These are phyloP conservation scores for Glonium stellatum DNA, from an alignment of 495 filamentous ascomycete species.

Conservation along the genomic window DNA sequence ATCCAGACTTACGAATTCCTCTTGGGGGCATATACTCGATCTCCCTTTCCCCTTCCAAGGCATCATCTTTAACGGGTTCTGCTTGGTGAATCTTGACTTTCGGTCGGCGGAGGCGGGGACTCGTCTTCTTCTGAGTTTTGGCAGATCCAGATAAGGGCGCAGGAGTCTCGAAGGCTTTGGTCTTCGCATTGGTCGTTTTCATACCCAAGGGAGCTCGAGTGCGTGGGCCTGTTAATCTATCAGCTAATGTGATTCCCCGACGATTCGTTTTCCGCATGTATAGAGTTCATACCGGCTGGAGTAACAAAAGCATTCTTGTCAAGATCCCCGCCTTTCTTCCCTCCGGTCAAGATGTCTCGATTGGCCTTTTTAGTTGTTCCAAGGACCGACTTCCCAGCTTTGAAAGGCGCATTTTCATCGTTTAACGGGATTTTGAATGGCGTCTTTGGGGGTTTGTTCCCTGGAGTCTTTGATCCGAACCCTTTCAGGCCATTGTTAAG, in stretches of 20 bases:
- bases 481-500: constrained; percentile 60
- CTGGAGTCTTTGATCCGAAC: constrained; percentile 70
- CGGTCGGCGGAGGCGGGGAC: constrained; percentile 43
- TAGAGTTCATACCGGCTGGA: constrained; percentile 56
- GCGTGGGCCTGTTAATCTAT: constrained; percentile 49
- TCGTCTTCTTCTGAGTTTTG: constrained; percentile 45
- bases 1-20: constrained; percentile 37
- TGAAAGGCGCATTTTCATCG: constrained; percentile 74
- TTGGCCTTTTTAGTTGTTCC: constrained; percentile 57
- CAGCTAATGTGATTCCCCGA: background rate
- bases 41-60: constrained; percentile 61
- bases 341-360: constrained; percentile 54
- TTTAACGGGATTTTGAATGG: constrained; percentile 77
- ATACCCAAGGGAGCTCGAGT: constrained; percentile 76
- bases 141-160: constrained; percentile 41
- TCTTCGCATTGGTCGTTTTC: constrained; percentile 95
- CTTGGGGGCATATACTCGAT: constrained; percentile 71
- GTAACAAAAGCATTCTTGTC: constrained; percentile 65
- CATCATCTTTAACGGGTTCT: constrained; percentile 40
- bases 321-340: constrained; percentile 51
- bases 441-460: constrained; percentile 69
- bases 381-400: constrained; percentile 53
- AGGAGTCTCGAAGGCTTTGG: constrained; percentile 60
- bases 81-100: constrained; percentile 41
- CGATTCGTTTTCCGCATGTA: background rate